Conservation (phyloP, 2,329 filamentous ascomycete species). For the Colletotrichum navitas region DNA sequence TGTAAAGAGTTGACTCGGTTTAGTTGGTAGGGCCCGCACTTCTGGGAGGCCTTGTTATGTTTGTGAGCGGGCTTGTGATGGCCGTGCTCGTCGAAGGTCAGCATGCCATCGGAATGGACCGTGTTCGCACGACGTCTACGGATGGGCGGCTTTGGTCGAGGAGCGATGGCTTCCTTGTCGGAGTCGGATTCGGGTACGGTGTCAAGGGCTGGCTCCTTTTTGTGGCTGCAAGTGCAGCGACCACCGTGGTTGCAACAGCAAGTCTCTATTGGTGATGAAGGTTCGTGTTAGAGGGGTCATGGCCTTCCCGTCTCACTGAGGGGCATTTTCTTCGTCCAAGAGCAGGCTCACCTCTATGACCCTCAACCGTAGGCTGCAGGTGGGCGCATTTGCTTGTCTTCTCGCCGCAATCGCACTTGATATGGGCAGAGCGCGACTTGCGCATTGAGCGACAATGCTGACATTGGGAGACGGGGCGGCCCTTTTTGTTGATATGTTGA, state of each 20-base stretch:
- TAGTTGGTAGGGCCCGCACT: constrained; percentile 72
- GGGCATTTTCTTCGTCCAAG: constrained; percentile 28
- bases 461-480: constrained; percentile 97
- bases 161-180: constrained; percentile 57
- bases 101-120: constrained; percentile 69
- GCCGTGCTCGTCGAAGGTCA: constrained; percentile 73
- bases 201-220: constrained; percentile 71
- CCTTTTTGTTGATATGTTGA: constrained; percentile 97
- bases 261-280: constrained; percentile 61
- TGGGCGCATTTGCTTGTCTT: constrained; percentile 82
- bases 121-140: constrained; percentile 72
- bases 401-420: constrained; percentile 97
- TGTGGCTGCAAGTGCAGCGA: constrained; percentile 73
- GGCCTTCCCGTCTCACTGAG: constrained; percentile 47
- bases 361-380: constrained; percentile 67
- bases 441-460: constrained; percentile 95
- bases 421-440: constrained; percentile 93
- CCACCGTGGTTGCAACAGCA: constrained; percentile 79
- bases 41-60: constrained; percentile 71
- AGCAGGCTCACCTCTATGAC: constrained; percentile 68
- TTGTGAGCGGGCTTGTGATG: constrained; percentile 74
- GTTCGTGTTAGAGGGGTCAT: constrained; percentile 39
- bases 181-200: constrained; percentile 75
- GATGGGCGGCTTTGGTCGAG: constrained; percentile 56
- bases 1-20: constrained; percentile 70